Evolutionary conservation across 257 asterid genomes (phyloP).

Genomic region (Primulina eburnea): DNA sequence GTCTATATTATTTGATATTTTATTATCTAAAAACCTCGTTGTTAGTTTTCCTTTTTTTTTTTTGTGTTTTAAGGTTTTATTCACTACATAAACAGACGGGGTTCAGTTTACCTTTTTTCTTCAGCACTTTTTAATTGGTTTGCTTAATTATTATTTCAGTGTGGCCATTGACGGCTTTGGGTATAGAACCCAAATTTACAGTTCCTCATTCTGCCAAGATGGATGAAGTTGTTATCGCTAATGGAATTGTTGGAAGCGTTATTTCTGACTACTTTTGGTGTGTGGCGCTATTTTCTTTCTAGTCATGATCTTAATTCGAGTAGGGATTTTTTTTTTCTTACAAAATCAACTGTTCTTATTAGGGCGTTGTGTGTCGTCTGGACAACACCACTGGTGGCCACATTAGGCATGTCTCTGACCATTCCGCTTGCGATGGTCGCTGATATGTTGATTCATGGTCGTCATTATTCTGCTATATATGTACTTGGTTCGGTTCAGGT

Average conservation of each 20-base stretch:
- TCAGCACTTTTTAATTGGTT: conserved; percentile 1
- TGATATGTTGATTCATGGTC: conserved; percentile 93
- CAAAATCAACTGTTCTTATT: conserved; percentile 14
- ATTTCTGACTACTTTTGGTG: conserved; percentile 97
- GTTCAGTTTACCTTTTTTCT: background rate
- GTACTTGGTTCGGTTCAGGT: conserved; percentile 94
- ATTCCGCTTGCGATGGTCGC: conserved; percentile 99
- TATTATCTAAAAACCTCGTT: background rate
- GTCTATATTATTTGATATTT: background rate
- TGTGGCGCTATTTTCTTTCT: conserved; percentile 16
- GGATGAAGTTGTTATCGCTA: conserved; percentile 94
- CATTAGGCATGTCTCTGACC: conserved; percentile 96
- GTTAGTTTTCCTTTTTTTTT: background rate
- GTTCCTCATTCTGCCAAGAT: conserved; percentile 80
- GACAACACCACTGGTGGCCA: conserved; percentile 98
- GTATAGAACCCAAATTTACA: conserved; percentile 90
- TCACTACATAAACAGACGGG: background rate
- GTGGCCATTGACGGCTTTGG: conserved; percentile 97
- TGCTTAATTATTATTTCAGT: conserved; percentile 46
- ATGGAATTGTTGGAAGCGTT: conserved; percentile 89
- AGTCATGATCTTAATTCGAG: background rate
- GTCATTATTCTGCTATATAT: conserved; percentile 87
- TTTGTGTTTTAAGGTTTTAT: background rate
- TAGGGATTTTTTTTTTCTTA: background rate
- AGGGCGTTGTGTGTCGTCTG: conserved; percentile 99